Evolutionary conservation across 1,284 basidiomycete genomes (phyloP).

Genomic region (Polyporus tsugae): DNA sequence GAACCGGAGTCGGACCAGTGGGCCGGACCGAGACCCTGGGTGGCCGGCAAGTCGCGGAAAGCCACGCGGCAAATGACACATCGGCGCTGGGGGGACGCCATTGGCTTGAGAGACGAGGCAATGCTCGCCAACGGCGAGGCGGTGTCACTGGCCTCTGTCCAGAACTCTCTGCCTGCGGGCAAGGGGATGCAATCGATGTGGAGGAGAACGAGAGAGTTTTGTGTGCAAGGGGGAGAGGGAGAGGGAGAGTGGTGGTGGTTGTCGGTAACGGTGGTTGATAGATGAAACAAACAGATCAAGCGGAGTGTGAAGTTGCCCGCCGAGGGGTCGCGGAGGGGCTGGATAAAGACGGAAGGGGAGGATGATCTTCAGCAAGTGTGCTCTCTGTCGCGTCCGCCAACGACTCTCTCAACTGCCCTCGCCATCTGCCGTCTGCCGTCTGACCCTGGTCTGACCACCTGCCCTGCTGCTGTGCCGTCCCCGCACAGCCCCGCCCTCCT

Average conservation of each 20-base stretch:
- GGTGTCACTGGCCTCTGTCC: conserved; percentile 17
- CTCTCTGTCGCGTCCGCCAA: conserved; percentile 18
- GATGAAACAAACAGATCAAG: conserved; percentile 37
- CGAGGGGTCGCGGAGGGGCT: conserved; percentile 17
- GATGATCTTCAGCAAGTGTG: conserved; percentile 18
- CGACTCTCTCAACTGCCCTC: background rate
- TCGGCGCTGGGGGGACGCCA: conserved; percentile 22
- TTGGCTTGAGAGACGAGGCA: conserved; percentile 20
- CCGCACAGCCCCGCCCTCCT: conserved; percentile 28
- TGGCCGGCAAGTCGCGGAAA: conserved; percentile 22
- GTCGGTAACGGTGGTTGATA: conserved; percentile 16
- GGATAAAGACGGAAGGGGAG: conserved; percentile 27
- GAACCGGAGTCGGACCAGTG: conserved; percentile 10
- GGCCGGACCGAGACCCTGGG: conserved; percentile 8
- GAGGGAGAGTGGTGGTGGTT: background rate
- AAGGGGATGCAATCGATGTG: background rate
- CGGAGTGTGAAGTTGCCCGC: conserved; percentile 32
- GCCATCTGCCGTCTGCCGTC: background rate
- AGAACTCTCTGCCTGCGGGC: background rate
- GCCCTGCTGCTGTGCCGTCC: conserved; percentile 22
- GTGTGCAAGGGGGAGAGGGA: background rate
- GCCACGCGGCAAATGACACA: conserved; percentile 24
- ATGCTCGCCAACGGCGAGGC: conserved; percentile 22
- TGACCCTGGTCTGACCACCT: background rate
- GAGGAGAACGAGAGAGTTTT: background rate